Evolutionary conservation across 129 eudicot species (phyloP).

Genomic region (Chrysanthemum makinoi): DNA sequence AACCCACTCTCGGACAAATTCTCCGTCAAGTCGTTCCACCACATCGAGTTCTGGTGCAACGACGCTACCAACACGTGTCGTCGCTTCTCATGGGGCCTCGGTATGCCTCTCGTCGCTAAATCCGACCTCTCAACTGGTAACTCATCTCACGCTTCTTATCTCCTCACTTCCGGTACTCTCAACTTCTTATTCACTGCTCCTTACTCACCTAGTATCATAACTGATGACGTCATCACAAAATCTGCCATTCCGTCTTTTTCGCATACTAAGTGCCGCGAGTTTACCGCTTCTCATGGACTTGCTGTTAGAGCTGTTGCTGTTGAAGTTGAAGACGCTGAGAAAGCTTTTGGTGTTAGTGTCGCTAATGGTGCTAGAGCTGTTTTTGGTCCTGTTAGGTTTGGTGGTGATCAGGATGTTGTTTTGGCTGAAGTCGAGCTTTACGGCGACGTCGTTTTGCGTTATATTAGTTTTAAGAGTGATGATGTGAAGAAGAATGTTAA

Average conservation of each 20-base stretch:
- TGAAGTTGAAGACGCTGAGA: conserved; percentile 36
- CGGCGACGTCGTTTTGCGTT: conserved; percentile 42
- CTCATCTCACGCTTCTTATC: conserved; percentile 75
- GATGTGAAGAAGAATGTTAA: neutral
- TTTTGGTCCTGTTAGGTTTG: conserved; percentile 16
- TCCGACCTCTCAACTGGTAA: conserved; percentile 95
- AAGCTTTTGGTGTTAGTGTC: conserved; percentile 47
- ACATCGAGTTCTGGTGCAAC: conserved; percentile 88
- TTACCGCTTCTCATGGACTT: conserved; percentile 37
- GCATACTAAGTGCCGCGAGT: conserved; percentile 35
- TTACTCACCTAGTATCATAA: conserved; percentile 32
- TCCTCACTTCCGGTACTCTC: conserved; percentile 63
- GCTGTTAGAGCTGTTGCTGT: conserved; percentile 31
- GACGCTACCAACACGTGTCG: conserved; percentile 87
- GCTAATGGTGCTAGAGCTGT: conserved; percentile 35
- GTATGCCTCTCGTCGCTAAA: conserved; percentile 30
- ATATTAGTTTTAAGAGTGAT: conserved; percentile 26
- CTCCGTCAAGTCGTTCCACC: conserved; percentile 75
- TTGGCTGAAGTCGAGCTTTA: conserved; percentile 34
- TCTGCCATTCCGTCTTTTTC: conserved; percentile 51
- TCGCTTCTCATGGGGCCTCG: conserved; percentile 53
- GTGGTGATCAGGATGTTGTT: conserved; percentile 16
- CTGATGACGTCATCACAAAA: conserved; percentile 27
- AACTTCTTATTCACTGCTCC: conserved; percentile 43
- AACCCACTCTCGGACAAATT: conserved; percentile 75